phyloP scores from a whole-genome alignment of 2,329 filamentous ascomycete species.

The Colletotrichum graminicola region DNA sequence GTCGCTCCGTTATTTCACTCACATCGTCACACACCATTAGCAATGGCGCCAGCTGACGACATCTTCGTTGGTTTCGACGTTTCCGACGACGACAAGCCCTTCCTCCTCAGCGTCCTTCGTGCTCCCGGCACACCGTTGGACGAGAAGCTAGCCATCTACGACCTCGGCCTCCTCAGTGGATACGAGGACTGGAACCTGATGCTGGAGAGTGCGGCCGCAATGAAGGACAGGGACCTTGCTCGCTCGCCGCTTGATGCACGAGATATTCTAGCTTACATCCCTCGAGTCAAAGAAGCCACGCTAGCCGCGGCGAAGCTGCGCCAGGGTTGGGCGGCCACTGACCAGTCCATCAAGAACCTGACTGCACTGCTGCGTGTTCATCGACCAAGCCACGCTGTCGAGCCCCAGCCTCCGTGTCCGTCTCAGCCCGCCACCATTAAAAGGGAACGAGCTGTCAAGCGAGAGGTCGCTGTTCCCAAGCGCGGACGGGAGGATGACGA shows the following conservation, averaged over 20 bases:
- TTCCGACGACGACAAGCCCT: conserved; percentile 48
- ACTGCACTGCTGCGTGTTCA: conserved; percentile 29
- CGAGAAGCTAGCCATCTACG: conserved; percentile 48
- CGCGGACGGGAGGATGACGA: conserved; percentile 25
- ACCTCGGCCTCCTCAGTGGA: conserved; percentile 50
- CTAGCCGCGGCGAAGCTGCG: conserved; percentile 26
- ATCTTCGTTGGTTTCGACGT: conserved; percentile 50
- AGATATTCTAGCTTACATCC: conserved; percentile 52
- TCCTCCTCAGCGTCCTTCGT: conserved; percentile 50
- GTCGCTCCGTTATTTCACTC: conserved; percentile 6
- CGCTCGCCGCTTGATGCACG: conserved; percentile 48
- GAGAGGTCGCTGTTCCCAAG: conserved; percentile 16
- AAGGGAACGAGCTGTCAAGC: conserved; percentile 19
- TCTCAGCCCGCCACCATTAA: conserved; percentile 8
- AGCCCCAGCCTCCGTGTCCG: conserved; percentile 2
- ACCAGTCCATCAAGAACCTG: conserved; percentile 45
- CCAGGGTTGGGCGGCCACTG: conserved; percentile 52
- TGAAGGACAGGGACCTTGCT: conserved; percentile 42
- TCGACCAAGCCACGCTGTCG: conserved; percentile 18
- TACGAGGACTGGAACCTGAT: conserved; percentile 52
- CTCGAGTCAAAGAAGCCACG: conserved; percentile 44
- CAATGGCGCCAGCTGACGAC: conserved; percentile 36
- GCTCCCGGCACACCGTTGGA: conserved; percentile 44
- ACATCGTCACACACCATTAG: conserved; percentile 15
- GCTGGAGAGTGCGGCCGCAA: conserved; percentile 51